Percentiles rank a stretch among this genome's conserved stretches.
phyloP scores from a whole-genome alignment of 169 alveolate genomes.

The Plasmodium gaboni region DNA sequence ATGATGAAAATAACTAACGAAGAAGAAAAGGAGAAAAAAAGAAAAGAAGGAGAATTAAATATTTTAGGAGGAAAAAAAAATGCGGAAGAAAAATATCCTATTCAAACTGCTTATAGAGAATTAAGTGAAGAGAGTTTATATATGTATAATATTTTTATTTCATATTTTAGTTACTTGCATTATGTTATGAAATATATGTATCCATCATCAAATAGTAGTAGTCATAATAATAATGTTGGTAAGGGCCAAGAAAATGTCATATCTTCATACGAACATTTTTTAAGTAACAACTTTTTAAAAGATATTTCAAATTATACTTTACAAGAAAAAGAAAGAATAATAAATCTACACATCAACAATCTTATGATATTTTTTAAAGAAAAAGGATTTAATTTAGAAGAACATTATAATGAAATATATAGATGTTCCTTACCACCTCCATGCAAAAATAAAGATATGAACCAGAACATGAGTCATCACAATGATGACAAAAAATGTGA shows the following conservation, averaged over 20 bases:
- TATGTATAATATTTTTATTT: slow-evolving; percentile 33
- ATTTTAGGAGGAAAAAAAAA: slow-evolving; percentile 46
- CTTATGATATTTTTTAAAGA: slow-evolving; percentile 49
- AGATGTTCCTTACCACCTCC: slow-evolving; percentile 42
- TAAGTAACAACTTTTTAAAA: slow-evolving; percentile 6
- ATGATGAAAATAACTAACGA: background rate
- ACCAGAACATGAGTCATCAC: too few relatives aligned
- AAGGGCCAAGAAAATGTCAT: background rate
- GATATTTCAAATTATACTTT: slow-evolving; percentile 9
- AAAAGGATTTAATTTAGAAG: slow-evolving; percentile 8
- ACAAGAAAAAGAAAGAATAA: slow-evolving; percentile 5
- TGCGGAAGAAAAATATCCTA: slow-evolving; percentile 5
- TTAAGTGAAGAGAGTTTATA: slow-evolving; percentile 53
- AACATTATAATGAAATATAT: slow-evolving; percentile 16
- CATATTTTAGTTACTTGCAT: slow-evolving; percentile 35
- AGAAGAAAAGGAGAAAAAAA: background rate
- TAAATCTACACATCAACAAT: slow-evolving; percentile 24
- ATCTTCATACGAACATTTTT: background rate
- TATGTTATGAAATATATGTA: slow-evolving; percentile 7
- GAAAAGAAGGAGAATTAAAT: slow-evolving; percentile 21
- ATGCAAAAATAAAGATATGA: background rate
- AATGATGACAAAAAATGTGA: too few relatives aligned
- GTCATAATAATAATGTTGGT: background rate
- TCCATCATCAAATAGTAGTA: background rate
- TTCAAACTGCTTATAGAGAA: slow-evolving; percentile 51